These are phyloP conservation scores for Akanthomyces dipterigenus DNA, from an alignment of 2,329 filamentous ascomycete species.

Conservation along the genomic window DNA sequence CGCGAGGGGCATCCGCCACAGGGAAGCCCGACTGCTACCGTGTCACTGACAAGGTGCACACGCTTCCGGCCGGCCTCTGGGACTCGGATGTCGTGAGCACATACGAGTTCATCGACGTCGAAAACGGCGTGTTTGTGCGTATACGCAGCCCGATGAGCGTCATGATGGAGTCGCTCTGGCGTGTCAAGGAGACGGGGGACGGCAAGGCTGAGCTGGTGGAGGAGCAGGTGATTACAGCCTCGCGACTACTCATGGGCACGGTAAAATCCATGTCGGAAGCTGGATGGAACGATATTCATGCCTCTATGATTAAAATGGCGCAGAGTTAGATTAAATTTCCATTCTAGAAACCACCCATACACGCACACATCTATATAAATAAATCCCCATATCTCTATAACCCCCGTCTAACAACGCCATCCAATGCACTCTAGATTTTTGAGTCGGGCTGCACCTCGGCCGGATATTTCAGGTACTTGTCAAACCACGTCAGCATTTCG, in stretches of 20 bases:
- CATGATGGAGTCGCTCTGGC: slow-evolving; percentile 49
- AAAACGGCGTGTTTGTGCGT: slow-evolving; percentile 44
- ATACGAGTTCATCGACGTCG: slow-evolving; percentile 46
- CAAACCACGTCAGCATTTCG: slow-evolving; percentile 6
- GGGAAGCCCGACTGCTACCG: slow-evolving; percentile 34
- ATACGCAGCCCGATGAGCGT: slow-evolving; percentile 44
- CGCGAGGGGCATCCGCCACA: slow-evolving; percentile 19
- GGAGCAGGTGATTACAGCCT: slow-evolving; percentile 43
- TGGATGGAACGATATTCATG: slow-evolving; percentile 44
- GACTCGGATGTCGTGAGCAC: slow-evolving; percentile 46
- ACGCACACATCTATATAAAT: not conserved
- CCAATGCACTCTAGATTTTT: not conserved
- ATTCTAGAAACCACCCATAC: not conserved
- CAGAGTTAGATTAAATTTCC: slow-evolving; percentile 19
- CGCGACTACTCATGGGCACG: slow-evolving; percentile 40
- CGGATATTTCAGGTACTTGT: slow-evolving; percentile 2
- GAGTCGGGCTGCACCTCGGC: not conserved
- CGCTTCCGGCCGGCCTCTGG: slow-evolving; percentile 49
- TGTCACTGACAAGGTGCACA: slow-evolving; percentile 44
- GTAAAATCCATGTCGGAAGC: slow-evolving; percentile 45
- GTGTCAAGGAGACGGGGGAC: slow-evolving; percentile 26
- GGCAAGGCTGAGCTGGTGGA: slow-evolving; percentile 39
- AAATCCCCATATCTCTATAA: not conserved
- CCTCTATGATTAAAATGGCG: slow-evolving; percentile 36
- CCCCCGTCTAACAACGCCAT: not conserved